Evolutionary conservation across 495 filamentous ascomycete genomes (phyloP), one percentile per base, ranked within the genome.

Genomic region (Penicillium argentinense): DNA sequence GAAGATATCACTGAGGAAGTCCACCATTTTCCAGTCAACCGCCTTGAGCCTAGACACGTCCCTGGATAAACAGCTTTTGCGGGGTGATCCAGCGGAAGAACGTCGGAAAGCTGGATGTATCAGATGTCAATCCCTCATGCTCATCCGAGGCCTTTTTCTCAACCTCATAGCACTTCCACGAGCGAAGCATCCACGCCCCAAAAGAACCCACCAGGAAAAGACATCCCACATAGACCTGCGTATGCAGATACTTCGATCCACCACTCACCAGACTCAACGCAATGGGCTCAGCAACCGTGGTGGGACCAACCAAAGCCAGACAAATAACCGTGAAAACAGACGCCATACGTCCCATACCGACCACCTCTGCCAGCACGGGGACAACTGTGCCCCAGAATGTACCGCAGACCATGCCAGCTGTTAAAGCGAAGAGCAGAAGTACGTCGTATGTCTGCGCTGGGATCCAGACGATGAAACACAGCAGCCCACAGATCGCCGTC

Each of bases 381-480:
- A 69, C 82, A 17, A 84, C 71, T 4, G 80, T 83, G 1, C 77
- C 77, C 86, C 87, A 89, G 48, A 87, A 85, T 1, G 77, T 79
- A 12, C 87, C 87, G 12, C 80, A 77, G 4, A 89, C 79, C n/a
- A 68, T 69, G 0, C 87, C 86, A 2, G 71, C 68, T 9, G 85
- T 66, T 5, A 89, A 46, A 1, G 84, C 77, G 51, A 84, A 90
- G 44, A 88, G 73, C 21, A 89, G 72, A 22, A 88, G 61, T 0
- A 82, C 76, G 0, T 76, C 78, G 46, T 78, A 85, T 32, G 63
- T 71, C 40, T 78, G 77, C 0, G 84, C 79, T 7, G 78, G 79
- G 32, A 83, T 81, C 87, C 87, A 93, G 6, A 91, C 69, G 18
- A 82, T 76, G 16, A 90, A 76, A 39, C 76, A 75, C 17, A 80